Conservation (phyloP, 2,329 filamentous ascomycete genomes). For the Colletotrichum lentis region DNA sequence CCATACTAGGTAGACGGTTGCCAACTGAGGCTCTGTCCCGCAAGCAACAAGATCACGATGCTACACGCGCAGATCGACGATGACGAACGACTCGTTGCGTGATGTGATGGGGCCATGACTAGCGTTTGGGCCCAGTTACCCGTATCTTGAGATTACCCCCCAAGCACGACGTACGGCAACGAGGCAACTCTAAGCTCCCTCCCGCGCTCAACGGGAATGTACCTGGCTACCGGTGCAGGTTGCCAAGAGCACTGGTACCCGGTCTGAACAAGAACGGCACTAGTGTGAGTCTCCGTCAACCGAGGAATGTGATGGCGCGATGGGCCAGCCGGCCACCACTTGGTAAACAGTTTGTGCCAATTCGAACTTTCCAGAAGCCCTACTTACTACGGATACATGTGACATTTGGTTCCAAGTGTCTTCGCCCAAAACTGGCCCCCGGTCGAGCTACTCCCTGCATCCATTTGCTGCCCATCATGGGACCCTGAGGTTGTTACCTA, state of each 20-base stretch:
- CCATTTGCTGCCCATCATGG: slow-evolving; percentile 9
- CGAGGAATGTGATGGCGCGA: neutral
- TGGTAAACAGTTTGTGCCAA: neutral
- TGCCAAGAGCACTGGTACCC: neutral
- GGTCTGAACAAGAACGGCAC: neutral
- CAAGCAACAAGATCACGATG: neutral
- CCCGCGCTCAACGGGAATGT: neutral
- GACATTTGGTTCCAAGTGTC: neutral
- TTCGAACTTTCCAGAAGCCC: slow-evolving; percentile 25
- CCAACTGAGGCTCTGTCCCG: neutral
- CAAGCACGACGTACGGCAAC: neutral
- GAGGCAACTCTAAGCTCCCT: slow-evolving; percentile 14
- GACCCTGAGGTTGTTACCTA: slow-evolving; percentile 26
- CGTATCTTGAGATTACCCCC: neutral
- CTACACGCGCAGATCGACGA: slow-evolving; percentile 20
- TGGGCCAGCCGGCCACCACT: too few relatives aligned
- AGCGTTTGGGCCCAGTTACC: neutral
- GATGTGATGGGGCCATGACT: slow-evolving; percentile 9
- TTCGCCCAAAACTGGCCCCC: slow-evolving; percentile 10
- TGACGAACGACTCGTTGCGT: slow-evolving; percentile 18
- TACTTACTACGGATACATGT: too few relatives aligned
- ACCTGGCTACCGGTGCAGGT: neutral
- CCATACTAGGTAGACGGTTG: neutral
- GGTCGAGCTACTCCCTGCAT: slow-evolving; percentile 20
- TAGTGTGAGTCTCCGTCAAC: neutral